Percentiles rank a stretch among this genome's conserved stretches.
phyloP scores from a whole-genome alignment of 208 protist species.

The Naegleria lovaniensis region DNA sequence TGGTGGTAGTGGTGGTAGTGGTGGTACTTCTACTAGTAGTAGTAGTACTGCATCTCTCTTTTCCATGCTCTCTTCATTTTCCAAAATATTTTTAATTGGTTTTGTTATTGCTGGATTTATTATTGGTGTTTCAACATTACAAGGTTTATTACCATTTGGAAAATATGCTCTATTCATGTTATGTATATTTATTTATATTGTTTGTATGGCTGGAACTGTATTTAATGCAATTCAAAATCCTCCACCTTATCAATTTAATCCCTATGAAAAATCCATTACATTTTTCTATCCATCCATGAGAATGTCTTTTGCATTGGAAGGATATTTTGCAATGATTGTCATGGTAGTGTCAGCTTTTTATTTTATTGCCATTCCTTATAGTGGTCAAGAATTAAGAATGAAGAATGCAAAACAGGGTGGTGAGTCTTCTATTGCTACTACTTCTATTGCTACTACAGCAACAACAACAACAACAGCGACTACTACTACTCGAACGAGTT shows the following conservation, averaged over 20 bases:
- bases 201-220: not conserved
- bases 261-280: not conserved
- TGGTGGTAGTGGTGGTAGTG: too few species aligned
- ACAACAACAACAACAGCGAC: not conserved
- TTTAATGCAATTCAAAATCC: slow-evolving; percentile 7
- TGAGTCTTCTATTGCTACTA: not conserved
- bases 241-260: slow-evolving; percentile 14
- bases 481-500: too few species aligned
- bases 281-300: slow-evolving; percentile 5
- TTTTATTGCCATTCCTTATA: not conserved
- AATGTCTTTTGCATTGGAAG: not conserved
- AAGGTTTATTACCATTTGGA: not conserved
- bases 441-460: not conserved
- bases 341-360: not conserved
- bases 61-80: not conserved
- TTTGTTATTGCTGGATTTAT: not conserved
- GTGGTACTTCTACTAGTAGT: too few species aligned
- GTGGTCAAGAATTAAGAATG: not conserved
- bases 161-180: not conserved
- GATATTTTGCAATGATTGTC: not conserved
- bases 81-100: not conserved
- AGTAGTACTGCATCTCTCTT: too few species aligned
- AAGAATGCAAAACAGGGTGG: not conserved
- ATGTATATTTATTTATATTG: not conserved
- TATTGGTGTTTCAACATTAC: not conserved